Evolutionary conservation across 495 filamentous ascomycete species (phyloP), one percentile per base, ranked within the genome.

Genomic region (Tuber umbilicatum): DNA sequence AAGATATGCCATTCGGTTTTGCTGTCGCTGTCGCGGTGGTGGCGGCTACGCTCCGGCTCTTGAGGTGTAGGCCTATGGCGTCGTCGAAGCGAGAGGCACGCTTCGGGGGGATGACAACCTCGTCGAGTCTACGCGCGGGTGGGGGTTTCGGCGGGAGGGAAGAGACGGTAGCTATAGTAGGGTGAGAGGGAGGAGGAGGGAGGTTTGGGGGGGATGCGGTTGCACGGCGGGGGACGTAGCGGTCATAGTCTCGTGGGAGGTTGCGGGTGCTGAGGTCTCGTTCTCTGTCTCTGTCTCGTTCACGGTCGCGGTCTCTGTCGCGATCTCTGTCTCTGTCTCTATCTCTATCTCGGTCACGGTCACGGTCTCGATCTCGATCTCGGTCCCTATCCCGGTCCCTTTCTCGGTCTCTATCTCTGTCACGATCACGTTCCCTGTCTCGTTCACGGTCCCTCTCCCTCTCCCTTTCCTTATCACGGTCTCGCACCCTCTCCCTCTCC

Each of bases 71-170:
- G 10, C 73, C 76, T 70, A 73, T 64, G 7, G 78, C 37, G 39
- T 80, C 77, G 35, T 80, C 77, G 38, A 80, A 80, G 23, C 76
- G 69, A 17, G 73, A 80, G 9, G 43, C 55, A 27, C 70, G 55
- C 55, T 73, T 80, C 64, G 78, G 70, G 1, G 72, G 70, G 21
- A 60, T 31, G 27, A 40, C 40, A 38, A 50, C 31, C 12, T 74
- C 64, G 38, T 68, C 38, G 40, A 70, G 23, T 45, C n/a, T 73
- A 35, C 55, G 55, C 17, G 27, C 6, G 55, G 3, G 10, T 64
- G 35, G 50, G n/a, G 50, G 50, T 60, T 60, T 60, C 16, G 50
- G 50, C 16, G 50, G 50, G 10, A 60, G 50, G 12, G 50, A 27
- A 6, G n/a, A 27, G 50, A n/a, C 31, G 47, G 47, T 31, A 1